These are phyloP conservation scores for Nepenthes gracilis DNA, from an alignment of 148 eudicot species.

Conservation along the genomic window DNA sequence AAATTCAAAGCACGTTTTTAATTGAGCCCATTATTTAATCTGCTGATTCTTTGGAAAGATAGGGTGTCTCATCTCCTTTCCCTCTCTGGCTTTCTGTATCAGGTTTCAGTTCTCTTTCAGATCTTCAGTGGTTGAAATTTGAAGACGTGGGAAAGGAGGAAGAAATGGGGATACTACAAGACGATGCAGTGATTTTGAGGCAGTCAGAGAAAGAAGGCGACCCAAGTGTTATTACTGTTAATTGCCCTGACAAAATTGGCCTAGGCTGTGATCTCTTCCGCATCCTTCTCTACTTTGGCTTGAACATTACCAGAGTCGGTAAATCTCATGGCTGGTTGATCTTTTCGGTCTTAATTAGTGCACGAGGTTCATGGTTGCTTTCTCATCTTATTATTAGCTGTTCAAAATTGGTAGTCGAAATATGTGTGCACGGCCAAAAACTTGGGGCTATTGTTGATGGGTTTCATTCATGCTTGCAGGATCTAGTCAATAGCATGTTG, in stretches of 20 bases:
- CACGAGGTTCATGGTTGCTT: background rate
- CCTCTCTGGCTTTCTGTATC: background rate
- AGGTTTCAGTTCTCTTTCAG: background rate
- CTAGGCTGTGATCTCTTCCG: slow-evolving; percentile 80
- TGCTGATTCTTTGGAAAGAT: background rate
- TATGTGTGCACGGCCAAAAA: no score
- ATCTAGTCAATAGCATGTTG: no score
- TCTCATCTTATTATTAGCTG: background rate
- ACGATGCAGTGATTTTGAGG: slow-evolving; percentile 59
- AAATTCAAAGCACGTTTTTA: no score
- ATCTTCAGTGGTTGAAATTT: background rate
- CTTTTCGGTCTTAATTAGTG: no score
- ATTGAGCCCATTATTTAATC: no score
- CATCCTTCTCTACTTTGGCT: slow-evolving; percentile 62
- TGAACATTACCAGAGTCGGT: slow-evolving; percentile 63
- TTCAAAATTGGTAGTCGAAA: no score
- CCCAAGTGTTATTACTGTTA: slow-evolving; percentile 65
- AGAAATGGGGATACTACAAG: slow-evolving; percentile 58
- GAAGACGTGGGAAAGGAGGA: slow-evolving; percentile 4
- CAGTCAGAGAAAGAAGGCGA: slow-evolving; percentile 61
- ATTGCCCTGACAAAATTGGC: slow-evolving; percentile 95
- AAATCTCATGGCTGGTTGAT: slow-evolving; percentile 2
- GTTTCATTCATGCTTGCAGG: background rate
- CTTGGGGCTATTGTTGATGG: background rate
- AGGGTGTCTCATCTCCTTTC: background rate